phyloP scores from a whole-genome alignment of 2,329 filamentous ascomycete genomes.

The Alternaria sp. region DNA sequence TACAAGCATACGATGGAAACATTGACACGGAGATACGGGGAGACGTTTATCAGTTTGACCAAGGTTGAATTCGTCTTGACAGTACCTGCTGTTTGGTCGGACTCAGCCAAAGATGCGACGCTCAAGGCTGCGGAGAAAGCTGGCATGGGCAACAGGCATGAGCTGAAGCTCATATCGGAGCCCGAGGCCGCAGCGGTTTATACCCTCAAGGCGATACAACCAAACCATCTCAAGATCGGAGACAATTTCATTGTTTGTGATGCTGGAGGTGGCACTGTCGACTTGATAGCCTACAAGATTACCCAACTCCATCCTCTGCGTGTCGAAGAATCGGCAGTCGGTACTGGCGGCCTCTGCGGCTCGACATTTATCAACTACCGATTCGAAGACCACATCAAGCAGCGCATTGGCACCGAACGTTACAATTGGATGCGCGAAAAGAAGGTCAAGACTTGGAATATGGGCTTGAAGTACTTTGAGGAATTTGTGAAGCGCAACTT shows the following conservation, averaged over 20 bases:
- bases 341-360: slow-evolving; percentile 79
- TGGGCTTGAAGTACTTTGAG: slow-evolving; percentile 79
- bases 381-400: slow-evolving; percentile 79
- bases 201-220: slow-evolving; percentile 80
- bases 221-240: slow-evolving; percentile 74
- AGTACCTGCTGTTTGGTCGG: slow-evolving; percentile 80
- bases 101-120: slow-evolving; percentile 85
- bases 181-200: slow-evolving; percentile 81
- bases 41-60: slow-evolving; percentile 78
- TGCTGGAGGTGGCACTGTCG: slow-evolving; percentile 48
- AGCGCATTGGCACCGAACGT: slow-evolving; percentile 69
- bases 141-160: slow-evolving; percentile 74
- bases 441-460: slow-evolving; percentile 79
- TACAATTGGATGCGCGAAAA: slow-evolving; percentile 80
- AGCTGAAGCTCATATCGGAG: slow-evolving; percentile 82
- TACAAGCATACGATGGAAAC: slow-evolving; percentile 82
- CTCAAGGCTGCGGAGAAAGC: slow-evolving; percentile 78
- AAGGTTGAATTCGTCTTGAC: slow-evolving; percentile 82
- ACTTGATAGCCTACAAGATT: slow-evolving; percentile 77
- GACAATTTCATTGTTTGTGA: slow-evolving; percentile 68
- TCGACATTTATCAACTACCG: slow-evolving; percentile 82
- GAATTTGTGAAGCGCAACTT: slow-evolving; percentile 88
- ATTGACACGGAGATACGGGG: slow-evolving; percentile 75
- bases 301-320: slow-evolving; percentile 74
- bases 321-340: slow-evolving; percentile 81